These are phyloP conservation scores for Colletotrichum orchidophilum DNA, from an alignment of 2,329 filamentous ascomycete species.

Conservation along the genomic window DNA sequence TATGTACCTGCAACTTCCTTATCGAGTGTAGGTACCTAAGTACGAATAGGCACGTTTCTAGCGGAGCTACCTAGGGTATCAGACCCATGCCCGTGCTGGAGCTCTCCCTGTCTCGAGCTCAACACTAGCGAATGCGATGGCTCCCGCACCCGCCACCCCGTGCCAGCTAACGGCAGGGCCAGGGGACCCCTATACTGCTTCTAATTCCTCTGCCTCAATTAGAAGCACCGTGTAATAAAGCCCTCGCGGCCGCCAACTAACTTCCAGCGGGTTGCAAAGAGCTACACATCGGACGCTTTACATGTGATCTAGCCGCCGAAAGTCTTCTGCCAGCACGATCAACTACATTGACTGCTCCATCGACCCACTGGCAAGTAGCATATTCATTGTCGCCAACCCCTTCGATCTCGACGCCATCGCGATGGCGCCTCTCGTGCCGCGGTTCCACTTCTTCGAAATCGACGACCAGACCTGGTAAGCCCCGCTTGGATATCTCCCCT, in stretches of 20 bases:
- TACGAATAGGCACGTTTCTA: not conserved
- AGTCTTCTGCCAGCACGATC: not conserved
- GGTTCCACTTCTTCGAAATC: conserved; percentile 74
- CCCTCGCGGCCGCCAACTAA: not conserved
- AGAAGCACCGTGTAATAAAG: not conserved
- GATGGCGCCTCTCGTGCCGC: conserved; percentile 63
- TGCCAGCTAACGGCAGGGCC: not conserved
- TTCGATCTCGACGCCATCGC: conserved; percentile 23
- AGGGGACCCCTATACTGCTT: not conserved
- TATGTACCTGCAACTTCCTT: too few relatives aligned
- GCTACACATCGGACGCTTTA: not conserved
- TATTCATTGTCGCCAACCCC: not conserved
- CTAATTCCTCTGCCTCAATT: not conserved
- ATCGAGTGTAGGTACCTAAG: too few relatives aligned
- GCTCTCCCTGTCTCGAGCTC: conserved; percentile 16
- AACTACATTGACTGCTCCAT: not conserved
- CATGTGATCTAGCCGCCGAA: not conserved
- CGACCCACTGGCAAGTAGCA: not conserved
- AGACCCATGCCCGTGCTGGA: not conserved
- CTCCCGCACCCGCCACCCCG: conserved; percentile 5
- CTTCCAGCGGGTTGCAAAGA: not conserved
- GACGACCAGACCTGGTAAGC: conserved; percentile 72
- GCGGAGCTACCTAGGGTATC: not conserved
- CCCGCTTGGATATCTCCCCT: conserved; percentile 7
- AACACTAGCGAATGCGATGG: not conserved